Evolutionary conservation across 2,329 filamentous ascomycete genomes (phyloP).

Genomic region (Claviceps sorghi): DNA sequence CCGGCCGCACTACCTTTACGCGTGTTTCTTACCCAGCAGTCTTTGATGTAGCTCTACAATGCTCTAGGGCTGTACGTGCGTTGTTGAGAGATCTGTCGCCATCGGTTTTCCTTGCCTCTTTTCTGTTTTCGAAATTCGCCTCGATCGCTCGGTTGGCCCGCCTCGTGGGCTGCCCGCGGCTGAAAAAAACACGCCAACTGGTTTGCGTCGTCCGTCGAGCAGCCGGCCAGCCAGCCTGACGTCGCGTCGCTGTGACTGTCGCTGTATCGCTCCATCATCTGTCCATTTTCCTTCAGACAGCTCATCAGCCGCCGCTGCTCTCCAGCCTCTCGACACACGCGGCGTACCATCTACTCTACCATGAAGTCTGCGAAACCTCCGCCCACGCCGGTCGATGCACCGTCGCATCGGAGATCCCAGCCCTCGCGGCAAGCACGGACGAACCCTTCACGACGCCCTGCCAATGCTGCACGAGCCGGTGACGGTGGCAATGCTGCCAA

Average conservation of each 20-base stretch:
- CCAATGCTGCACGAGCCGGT: conserved; percentile 29
- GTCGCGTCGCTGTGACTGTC: neutral
- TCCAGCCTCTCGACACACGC: neutral
- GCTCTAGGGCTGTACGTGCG: conserved; percentile 3
- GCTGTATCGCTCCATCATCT: neutral
- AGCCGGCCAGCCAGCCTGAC: neutral
- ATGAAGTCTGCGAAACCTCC: conserved; percentile 44
- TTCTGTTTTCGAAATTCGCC: neutral
- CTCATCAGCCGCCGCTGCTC: neutral
- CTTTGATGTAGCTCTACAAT: conserved; percentile 5
- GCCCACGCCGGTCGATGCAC: conserved; percentile 24
- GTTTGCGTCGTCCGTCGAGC: neutral
- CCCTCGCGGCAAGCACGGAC: conserved; percentile 51
- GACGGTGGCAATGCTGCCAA: conserved; percentile 31
- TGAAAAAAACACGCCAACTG: neutral
- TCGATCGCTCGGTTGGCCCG: neutral
- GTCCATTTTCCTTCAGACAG: neutral
- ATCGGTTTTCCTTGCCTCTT: neutral
- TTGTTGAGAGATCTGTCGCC: neutral
- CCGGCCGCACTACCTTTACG: neutral
- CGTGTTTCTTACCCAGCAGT: conserved; percentile 1
- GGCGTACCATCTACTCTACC: conserved; percentile 6
- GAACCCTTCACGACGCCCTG: conserved; percentile 44
- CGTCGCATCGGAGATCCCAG: conserved; percentile 44
- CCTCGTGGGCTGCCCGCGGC: conserved; percentile 1